phyloP scores from a whole-genome alignment of 495 filamentous ascomycete genomes.

The Hyaloscypha hepaticicola region DNA sequence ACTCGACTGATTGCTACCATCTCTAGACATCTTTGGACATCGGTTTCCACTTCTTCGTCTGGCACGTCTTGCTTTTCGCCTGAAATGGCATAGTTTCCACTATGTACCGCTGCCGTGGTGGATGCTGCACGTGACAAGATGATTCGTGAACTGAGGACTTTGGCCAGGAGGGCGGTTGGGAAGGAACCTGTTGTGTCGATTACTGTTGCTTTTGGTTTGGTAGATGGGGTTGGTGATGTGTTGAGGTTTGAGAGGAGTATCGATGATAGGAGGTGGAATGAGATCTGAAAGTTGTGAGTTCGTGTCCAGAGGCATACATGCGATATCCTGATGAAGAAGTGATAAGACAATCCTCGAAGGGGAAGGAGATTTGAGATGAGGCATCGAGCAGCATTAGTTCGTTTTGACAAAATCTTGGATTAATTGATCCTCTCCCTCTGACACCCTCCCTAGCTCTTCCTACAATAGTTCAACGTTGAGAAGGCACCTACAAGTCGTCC shows the following conservation, averaged over 20 bases:
- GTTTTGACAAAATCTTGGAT: not conserved
- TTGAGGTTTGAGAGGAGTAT: slow-evolving; percentile 17
- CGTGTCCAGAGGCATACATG: not conserved
- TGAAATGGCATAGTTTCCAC: slow-evolving; percentile 6
- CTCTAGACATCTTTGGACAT: slow-evolving; percentile 42
- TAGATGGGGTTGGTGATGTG: not conserved
- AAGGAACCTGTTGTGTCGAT: slow-evolving; percentile 34
- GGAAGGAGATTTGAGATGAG: too few species aligned
- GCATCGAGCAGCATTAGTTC: not conserved
- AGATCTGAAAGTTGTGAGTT: slow-evolving; percentile 21
- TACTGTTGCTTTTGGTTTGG: slow-evolving; percentile 19
- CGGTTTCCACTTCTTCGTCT: slow-evolving; percentile 6
- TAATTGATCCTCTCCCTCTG: not conserved
- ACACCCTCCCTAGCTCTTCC: not conserved
- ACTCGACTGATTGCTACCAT: slow-evolving; percentile 54
- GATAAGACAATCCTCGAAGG: too few species aligned
- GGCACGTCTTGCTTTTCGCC: not conserved
- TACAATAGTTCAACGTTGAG: not conserved
- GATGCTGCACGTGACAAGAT: not conserved
- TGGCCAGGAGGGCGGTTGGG: slow-evolving; percentile 24
- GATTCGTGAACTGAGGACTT: slow-evolving; percentile 26
- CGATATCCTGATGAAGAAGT: too few species aligned
- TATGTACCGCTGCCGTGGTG: not conserved
- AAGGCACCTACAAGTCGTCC: slow-evolving; percentile 37
- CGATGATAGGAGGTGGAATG: slow-evolving; percentile 26